Evolutionary conservation across 805 yeast species (phyloP).

Genomic region (Lipomyces japonicus): DNA sequence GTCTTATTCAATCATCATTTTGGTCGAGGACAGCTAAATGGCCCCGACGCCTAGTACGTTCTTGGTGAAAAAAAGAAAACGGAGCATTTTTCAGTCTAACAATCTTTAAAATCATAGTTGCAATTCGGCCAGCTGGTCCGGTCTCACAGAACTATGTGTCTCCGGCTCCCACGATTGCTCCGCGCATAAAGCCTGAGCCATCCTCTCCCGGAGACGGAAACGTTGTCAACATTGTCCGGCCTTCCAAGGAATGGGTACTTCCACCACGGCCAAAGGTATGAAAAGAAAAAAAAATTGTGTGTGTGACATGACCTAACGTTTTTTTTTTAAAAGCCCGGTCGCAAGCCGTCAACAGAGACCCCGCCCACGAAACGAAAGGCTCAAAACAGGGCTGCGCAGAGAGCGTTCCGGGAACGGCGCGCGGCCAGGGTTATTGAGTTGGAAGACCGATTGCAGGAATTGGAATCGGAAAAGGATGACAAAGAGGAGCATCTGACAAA

Average conservation of each 20-base stretch:
- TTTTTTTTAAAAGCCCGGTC: slow-evolving; percentile 37
- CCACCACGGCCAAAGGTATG: slow-evolving; percentile 71
- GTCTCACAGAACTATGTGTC: slow-evolving; percentile 3
- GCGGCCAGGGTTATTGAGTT: slow-evolving; percentile 78
- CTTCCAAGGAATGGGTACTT: slow-evolving; percentile 76
- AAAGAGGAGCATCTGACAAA: slow-evolving; percentile 22
- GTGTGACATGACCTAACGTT: background rate
- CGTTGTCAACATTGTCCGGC: slow-evolving; percentile 34
- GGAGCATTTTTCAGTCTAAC: slow-evolving; percentile 1
- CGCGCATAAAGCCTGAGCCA: slow-evolving; percentile 12
- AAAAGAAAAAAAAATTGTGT: background rate
- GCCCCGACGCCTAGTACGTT: slow-evolving; percentile 20
- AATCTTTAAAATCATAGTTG: slow-evolving; percentile 11
- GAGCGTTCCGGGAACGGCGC: slow-evolving; percentile 84
- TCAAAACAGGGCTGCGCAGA: slow-evolving; percentile 89
- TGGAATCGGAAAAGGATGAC: slow-evolving; percentile 63
- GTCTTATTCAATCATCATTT: background rate
- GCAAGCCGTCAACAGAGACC: slow-evolving; percentile 65
- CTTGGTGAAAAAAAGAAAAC: background rate
- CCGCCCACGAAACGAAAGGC: slow-evolving; percentile 86
- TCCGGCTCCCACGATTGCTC: slow-evolving; percentile 21
- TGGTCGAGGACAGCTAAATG: slow-evolving; percentile 4
- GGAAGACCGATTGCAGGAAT: slow-evolving; percentile 62
- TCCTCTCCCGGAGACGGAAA: slow-evolving; percentile 10
- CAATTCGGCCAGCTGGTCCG: slow-evolving; percentile 19